Conservation (phyloP, 192 early-diverging fungal genomes). For the Oehlia diaphana region DNA sequence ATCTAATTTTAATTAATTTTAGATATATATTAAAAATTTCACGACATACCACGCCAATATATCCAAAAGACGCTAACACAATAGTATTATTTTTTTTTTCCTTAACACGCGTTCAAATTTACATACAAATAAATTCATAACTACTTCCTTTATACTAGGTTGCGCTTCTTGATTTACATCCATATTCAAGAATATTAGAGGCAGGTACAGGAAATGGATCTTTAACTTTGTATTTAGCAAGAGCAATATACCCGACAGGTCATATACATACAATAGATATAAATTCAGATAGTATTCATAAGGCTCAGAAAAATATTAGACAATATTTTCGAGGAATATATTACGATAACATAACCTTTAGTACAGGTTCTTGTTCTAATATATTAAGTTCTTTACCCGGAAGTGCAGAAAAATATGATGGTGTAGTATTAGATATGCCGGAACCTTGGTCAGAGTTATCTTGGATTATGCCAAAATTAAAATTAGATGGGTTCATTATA, state of each 20-base stretch:
- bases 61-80: constrained; percentile 58
- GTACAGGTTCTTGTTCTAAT: constrained; percentile 6
- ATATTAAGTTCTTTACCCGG: constrained; percentile 13
- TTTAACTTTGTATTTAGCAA: constrained; percentile 55
- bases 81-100: constrained; percentile 33
- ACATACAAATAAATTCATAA: not conserved
- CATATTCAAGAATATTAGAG: constrained; percentile 52
- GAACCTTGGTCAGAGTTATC: constrained; percentile 36
- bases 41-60: constrained; percentile 50
- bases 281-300: not conserved
- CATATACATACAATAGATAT: constrained; percentile 27
- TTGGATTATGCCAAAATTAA: constrained; percentile 29
- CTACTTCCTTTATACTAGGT: constrained; percentile 23
- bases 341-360: constrained; percentile 8
- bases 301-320: constrained; percentile 16
- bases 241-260: constrained; percentile 38
- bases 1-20: not conserved
- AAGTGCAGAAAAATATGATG: constrained; percentile 38
- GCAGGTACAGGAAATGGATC: constrained; percentile 64
- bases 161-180: constrained; percentile 50
- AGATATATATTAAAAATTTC: constrained; percentile 35
- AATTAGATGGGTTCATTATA: constrained; percentile 45
- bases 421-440: constrained; percentile 47
- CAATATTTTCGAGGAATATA: constrained; percentile 30
- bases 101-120: not conserved